Evolutionary conservation across 306 rosid genomes (phyloP), one percentile per base, ranked within the genome.

Genomic region (Cotoneaster glaucophyllus): DNA sequence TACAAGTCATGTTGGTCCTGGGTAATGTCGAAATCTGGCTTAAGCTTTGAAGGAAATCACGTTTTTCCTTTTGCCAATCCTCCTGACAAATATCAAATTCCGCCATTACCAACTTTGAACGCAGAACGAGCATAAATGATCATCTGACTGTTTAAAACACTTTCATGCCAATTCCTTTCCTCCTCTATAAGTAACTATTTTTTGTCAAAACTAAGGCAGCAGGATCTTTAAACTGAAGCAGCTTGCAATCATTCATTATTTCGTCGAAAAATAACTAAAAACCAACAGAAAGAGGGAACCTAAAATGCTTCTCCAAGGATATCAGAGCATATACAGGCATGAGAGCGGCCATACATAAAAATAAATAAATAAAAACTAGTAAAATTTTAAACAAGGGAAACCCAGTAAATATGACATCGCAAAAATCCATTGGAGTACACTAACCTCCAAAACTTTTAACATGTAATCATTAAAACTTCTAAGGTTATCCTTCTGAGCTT

Each of bases 11-110:
- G 77, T 92, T 90, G 58, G 97, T 87, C 88, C 93, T 84, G 13
- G 99, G 99, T 82, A 95, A 85, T 39, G 91, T 82, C 73, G 97
- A 95, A 86, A 95, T 92, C 73, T 93, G 85, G 80, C 89, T 92
- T 77, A 95, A 86, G 85, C 97, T 95, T 88, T 90, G 99, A 79
- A 92, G 93, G 82, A 91, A 90, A 85, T 92, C 99, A 69, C 99
- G 92, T 70, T 90, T 95, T 84, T 90, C 99, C 78, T 90, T 95
- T 83, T 90, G 96, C 97, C 99, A 95, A 82, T 95, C 97, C 84
- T 92, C 99, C 99, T 95, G 90, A 72, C 73, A 80, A 61, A 77
- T 71, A 90, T 65, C 65, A 80, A 77, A 69, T 84, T 80, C 78
- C 58, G 64, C 52, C 61, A 74, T 63, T 66, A 67, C 82, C 76